A percentile compares a stretch with the other conserved stretches of the same genome.
phyloP scores from a whole-genome alignment of 345 rosid genomes.

The Eucalyptus guilfoylei region DNA sequence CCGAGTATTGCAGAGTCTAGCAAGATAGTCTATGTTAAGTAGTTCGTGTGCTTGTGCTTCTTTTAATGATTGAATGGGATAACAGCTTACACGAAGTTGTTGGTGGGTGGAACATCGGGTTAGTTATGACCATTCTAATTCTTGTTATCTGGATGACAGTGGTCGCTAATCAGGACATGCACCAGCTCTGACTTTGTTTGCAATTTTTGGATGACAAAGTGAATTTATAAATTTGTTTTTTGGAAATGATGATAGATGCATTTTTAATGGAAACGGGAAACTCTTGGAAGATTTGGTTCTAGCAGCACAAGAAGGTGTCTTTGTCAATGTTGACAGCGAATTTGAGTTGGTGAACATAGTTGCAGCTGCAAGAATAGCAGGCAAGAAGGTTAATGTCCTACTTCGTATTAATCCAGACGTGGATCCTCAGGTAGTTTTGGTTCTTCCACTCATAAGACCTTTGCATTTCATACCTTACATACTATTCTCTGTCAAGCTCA shows the following conservation, averaged over 20 bases:
- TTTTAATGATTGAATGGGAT: background rate
- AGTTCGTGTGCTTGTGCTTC: background rate
- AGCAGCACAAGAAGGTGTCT: conserved; percentile 88
- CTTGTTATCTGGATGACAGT: background rate
- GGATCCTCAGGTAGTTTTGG: conserved; percentile 75
- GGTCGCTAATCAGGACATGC: background rate
- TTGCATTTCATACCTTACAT: background rate
- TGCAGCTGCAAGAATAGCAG: too few species aligned
- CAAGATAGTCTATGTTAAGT: background rate
- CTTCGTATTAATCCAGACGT: conserved; percentile 98
- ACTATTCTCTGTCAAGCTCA: too few species aligned
- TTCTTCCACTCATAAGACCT: background rate
- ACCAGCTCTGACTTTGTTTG: background rate
- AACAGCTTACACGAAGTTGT: background rate
- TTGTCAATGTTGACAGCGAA: conserved; percentile 92
- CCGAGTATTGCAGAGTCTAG: background rate
- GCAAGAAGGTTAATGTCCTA: conserved; percentile 75
- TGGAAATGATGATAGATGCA: conserved; percentile 43
- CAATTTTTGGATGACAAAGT: background rate
- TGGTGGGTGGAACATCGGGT: background rate
- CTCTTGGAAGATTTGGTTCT: conserved; percentile 78
- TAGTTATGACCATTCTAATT: background rate
- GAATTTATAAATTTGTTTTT: background rate
- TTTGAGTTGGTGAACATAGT: conserved; percentile 87
- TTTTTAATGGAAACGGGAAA: conserved; percentile 94